Percentiles rank a stretch among this genome's conserved stretches.
These are phyloP conservation scores for Ophiostoma tasmaniense DNA, from an alignment of 2,329 filamentous ascomycete species.

Conservation along the genomic window DNA sequence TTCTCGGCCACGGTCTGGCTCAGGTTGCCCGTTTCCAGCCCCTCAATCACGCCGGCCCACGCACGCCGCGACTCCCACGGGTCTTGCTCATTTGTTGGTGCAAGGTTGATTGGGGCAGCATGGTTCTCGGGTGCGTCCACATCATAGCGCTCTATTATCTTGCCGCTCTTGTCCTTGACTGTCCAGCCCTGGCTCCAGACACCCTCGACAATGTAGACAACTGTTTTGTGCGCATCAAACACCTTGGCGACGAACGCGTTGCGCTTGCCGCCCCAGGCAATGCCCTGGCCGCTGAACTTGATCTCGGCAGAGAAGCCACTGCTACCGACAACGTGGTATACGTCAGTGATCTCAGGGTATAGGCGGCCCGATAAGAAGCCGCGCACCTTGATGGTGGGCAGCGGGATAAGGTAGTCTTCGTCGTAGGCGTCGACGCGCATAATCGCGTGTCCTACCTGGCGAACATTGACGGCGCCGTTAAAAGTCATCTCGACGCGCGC, in stretches of 20 bases:
- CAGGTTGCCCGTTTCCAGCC: constrained; percentile 67
- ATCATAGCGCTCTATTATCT: constrained; percentile 30
- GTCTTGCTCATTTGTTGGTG: constrained; percentile 61
- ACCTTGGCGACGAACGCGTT: constrained; percentile 40
- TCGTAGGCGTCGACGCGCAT: constrained; percentile 41
- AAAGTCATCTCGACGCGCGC: constrained; percentile 46
- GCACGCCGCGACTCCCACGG: constrained; percentile 71
- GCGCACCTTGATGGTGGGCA: constrained; percentile 40
- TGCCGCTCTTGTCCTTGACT: constrained; percentile 28
- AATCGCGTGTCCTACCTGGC: constrained; percentile 42
- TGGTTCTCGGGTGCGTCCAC: constrained; percentile 30
- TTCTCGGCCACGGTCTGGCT: constrained; percentile 64
- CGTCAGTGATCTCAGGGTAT: constrained; percentile 41
- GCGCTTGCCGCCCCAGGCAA: constrained; percentile 34
- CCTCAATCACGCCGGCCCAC: constrained; percentile 68
- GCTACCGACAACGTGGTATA: constrained; percentile 38
- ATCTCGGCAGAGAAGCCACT: constrained; percentile 39
- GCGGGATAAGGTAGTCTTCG: constrained; percentile 41
- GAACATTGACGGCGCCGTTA: constrained; percentile 40
- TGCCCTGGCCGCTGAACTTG: constrained; percentile 38
- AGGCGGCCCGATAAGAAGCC: constrained; percentile 40
- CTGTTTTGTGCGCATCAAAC: constrained; percentile 31
- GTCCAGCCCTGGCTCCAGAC: constrained; percentile 38
- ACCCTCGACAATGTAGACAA: constrained; percentile 33
- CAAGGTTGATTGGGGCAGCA: constrained; percentile 29